Base-by-base conservation (phyloP, 495 filamentous ascomycete genomes). In the Halenospora varia region DNA sequence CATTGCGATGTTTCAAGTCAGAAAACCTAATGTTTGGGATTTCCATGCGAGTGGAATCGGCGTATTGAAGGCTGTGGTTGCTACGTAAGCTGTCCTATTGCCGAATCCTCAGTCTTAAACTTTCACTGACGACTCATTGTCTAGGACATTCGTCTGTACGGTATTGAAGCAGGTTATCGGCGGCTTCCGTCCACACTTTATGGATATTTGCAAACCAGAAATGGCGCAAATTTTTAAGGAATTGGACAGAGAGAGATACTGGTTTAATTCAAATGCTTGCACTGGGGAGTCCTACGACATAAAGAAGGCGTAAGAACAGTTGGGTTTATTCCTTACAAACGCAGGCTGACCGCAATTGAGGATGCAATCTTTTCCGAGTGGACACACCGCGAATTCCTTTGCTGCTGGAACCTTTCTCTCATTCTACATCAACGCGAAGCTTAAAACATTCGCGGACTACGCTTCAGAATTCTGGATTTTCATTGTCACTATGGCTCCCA, bases 391-490 rank as follows among this genome's bases (percentile, higher is more conserved):
- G 0, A 77, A 77, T 8, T 77, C 82, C 0, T 87, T 84, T 55
- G 80, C 81, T 0, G 79, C 76, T n/a, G 78, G 80, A 48, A 62
- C 76, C 3, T 88, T 75, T 55, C 64, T 85, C 3, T 73, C 72
- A n/a, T 72, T 88, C 0, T 88, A 84, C 65, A 70, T 88, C 17
- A 87, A 87, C 57, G 83, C 80, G 6, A 86, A 87, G 57, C 71
- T 88, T 18, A 85, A 86, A 67, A 74, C 82, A 19, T 84, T 82
- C 58, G 60, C 76, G 47, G 76, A 82, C 66, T 81, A 81, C 61
- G 46, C 44, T 9, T 49, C 57, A 26, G 18, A 55, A 22, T 49
- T 44, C n/a, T 49, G 51, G 35, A 19, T 22, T 8, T 50, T 60
- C 23, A 19, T 54, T 23, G 13, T 60, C 8, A 25, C 23, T 13